Evolutionary conservation across 495 filamentous ascomycete genomes (phyloP).

Genomic region (Neurospora cerealis): DNA sequence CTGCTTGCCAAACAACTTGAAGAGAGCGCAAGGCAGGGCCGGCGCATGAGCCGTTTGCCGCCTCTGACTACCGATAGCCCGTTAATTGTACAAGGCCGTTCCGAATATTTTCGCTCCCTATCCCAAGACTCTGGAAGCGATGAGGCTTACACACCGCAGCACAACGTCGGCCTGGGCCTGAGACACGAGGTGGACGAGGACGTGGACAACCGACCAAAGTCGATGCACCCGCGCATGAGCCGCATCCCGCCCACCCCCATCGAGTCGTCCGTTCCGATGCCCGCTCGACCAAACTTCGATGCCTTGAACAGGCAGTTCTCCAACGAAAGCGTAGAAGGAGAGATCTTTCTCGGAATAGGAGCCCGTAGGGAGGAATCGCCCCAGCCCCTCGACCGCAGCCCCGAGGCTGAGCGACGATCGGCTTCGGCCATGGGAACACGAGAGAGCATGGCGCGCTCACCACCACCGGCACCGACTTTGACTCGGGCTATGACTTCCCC

Average conservation of each 20-base stretch:
- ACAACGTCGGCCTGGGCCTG: slow-evolving; percentile 31
- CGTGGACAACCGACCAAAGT: slow-evolving; percentile 46
- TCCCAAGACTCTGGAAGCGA: slow-evolving; percentile 36
- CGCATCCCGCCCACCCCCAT: slow-evolving; percentile 47
- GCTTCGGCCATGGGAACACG: slow-evolving; percentile 9
- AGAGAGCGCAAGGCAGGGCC: slow-evolving; percentile 55
- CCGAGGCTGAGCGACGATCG: slow-evolving; percentile 4
- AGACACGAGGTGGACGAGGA: slow-evolving; percentile 53
- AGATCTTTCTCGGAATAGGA: slow-evolving; percentile 28
- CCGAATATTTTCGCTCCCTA: slow-evolving; percentile 61
- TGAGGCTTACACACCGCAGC: slow-evolving; percentile 19
- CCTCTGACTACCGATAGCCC: slow-evolving; percentile 68
- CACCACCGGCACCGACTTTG: slow-evolving; percentile 7
- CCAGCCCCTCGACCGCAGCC: slow-evolving; percentile 16
- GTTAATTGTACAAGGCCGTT: slow-evolving; percentile 54
- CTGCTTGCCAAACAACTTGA: slow-evolving; percentile 80
- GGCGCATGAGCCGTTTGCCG: slow-evolving; percentile 74
- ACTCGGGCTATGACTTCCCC: slow-evolving; percentile 19
- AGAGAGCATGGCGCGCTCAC: slow-evolving; percentile 12
- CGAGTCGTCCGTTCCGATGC: slow-evolving; percentile 30
- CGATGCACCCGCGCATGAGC: slow-evolving; percentile 66
- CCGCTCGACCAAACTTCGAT: slow-evolving; percentile 25
- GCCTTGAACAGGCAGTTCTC: slow-evolving; percentile 19
- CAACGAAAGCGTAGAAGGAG: slow-evolving; percentile 20
- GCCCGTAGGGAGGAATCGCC: slow-evolving; percentile 37